Evolutionary conservation across 371 early-diverging fungal species (phyloP).

Genomic region (Lichtheimia ramosa): DNA sequence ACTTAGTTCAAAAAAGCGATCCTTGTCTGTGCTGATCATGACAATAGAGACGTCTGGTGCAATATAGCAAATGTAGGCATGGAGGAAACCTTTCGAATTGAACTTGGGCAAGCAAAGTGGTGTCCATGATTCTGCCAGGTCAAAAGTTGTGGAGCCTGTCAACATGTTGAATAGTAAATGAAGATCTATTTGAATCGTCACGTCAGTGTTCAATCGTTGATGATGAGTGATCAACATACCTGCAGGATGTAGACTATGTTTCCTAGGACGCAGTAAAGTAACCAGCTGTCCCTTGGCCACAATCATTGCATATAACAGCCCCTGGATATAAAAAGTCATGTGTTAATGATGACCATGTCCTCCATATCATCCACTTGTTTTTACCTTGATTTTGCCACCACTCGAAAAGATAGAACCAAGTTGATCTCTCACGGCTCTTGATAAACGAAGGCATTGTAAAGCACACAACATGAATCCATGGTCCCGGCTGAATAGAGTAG

Average conservation of each 20-base stretch:
- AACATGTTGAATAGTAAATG: slow-evolving; percentile 85
- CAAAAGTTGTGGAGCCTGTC: slow-evolving; percentile 71
- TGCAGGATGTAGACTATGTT: slow-evolving; percentile 79
- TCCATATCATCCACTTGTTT: neutral
- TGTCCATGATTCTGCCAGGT: slow-evolving; percentile 86
- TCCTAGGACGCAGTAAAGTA: slow-evolving; percentile 74
- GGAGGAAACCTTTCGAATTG: slow-evolving; percentile 84
- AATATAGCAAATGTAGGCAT: slow-evolving; percentile 86
- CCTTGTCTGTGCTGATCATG: slow-evolving; percentile 80
- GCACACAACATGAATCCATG: slow-evolving; percentile 78
- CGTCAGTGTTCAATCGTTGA: too few species aligned
- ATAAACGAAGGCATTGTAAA: slow-evolving; percentile 73
- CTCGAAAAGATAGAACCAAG: slow-evolving; percentile 59
- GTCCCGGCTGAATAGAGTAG: slow-evolving; percentile 67
- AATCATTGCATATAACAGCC: slow-evolving; percentile 77
- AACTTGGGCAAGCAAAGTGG: slow-evolving; percentile 95
- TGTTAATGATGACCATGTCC: neutral
- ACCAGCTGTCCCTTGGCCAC: slow-evolving; percentile 75
- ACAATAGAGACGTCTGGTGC: slow-evolving; percentile 70
- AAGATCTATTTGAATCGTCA: slow-evolving; percentile 60
- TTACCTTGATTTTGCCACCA: slow-evolving; percentile 58
- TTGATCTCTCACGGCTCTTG: slow-evolving; percentile 64
- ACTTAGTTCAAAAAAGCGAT: slow-evolving; percentile 80
- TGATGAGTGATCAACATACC: slow-evolving; percentile 21
- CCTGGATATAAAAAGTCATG: slow-evolving; percentile 19